Evolutionary conservation across 2,329 filamentous ascomycete genomes (phyloP), one percentile per base, ranked within the genome.

Genomic region (Sporothrix euskadiensis): DNA sequence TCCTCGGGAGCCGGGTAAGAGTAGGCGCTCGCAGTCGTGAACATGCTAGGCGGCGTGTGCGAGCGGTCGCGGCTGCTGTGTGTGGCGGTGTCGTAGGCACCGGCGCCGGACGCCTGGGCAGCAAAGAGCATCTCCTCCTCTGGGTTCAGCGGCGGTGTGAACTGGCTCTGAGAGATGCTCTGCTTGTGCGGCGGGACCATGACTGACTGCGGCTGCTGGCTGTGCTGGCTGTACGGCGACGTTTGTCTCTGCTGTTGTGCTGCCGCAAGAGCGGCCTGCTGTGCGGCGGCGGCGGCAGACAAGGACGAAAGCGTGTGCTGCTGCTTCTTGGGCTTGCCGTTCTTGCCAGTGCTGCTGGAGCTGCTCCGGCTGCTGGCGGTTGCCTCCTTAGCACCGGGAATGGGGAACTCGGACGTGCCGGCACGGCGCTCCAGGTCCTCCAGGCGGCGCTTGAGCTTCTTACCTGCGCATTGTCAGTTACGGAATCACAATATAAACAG

Each of bases 361-460:
- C 32, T 57, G 68, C 71, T 63, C 52, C 69, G 32, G 49, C 74
- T 68, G 72, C 30, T 57, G 26, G n/a, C 3, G 16, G 71, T 73
- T 14, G 72, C 71, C 30, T 57, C 66, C 68, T 69, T 59, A 44
- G 59, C 41, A 22, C 52, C 66, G 9, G 26, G 52, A 19, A 32
- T 47, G n/a, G 47, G 22, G 74, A 77, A 79, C 49, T 81, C 80
- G 32, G 80, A 79, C 10, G 77, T 77, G 63, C 90, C 91, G 74
- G 92, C 92, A 77, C 92, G 88, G 80, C 91, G 89, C 87, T 95
- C 92, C 78, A 95, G 88, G 80, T 95, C 92, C 85, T 95, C 92
- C 80, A 96, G 86, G 79, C 92, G 90, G 85, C 91, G 92, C 91
- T 96, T 95, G 78, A 95, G 90, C 89, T 95, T 95, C 89, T 95